Conservation (phyloP, 139 green algal species). For the Chlamydomonas applanata region DNA sequence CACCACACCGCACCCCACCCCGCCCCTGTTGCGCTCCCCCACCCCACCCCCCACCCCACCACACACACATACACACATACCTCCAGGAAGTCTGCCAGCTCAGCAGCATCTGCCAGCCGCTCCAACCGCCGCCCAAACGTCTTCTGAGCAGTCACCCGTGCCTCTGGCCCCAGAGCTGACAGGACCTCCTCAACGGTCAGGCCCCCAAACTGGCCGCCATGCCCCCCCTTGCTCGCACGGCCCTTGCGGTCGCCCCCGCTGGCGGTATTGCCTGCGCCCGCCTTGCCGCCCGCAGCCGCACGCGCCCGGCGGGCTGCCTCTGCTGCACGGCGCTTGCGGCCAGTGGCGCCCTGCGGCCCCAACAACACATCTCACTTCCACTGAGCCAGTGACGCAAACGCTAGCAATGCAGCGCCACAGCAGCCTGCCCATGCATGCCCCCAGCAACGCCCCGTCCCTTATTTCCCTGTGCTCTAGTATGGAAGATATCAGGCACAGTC, state of each 20-base stretch:
- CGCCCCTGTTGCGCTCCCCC: too few species aligned
- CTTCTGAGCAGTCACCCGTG: conserved; percentile 8
- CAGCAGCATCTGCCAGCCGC: background rate
- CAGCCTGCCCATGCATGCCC: background rate
- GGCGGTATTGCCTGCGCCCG: background rate
- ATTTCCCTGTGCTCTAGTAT: background rate
- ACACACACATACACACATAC: too few species aligned
- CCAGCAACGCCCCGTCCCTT: background rate
- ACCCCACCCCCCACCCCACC: too few species aligned
- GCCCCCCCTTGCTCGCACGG: background rate
- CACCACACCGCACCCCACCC: too few species aligned
- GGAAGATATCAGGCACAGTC: too few species aligned
- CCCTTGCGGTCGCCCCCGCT: background rate
- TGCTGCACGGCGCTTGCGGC: background rate
- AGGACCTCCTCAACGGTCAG: conserved; percentile 1
- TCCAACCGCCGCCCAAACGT: conserved; percentile 7
- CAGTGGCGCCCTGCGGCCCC: background rate
- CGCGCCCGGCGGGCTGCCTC: background rate
- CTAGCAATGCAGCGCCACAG: background rate
- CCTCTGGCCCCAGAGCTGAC: background rate
- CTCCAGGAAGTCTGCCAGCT: conserved; percentile 7
- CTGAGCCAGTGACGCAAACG: background rate
- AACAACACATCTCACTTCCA: background rate
- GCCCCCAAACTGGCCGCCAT: background rate
- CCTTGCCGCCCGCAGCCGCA: background rate